Conservation (phyloP, 441 rosid genomes). For the Aleurites moluccanus region DNA sequence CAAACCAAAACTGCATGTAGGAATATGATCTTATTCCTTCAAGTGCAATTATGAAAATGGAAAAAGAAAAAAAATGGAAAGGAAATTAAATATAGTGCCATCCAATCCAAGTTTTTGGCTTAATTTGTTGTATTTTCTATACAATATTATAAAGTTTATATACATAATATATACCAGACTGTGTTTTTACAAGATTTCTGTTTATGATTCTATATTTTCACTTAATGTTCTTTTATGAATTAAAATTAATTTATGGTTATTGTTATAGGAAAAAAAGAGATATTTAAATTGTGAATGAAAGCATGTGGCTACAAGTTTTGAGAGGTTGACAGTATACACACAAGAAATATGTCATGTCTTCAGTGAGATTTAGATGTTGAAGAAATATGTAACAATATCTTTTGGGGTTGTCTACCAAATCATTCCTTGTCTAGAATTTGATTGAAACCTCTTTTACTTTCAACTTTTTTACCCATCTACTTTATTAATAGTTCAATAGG, state of each 20-base stretch:
- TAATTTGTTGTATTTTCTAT: slow-evolving; percentile 25
- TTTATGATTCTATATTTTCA: neutral
- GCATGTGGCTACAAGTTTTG: neutral
- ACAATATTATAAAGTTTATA: slow-evolving; percentile 19
- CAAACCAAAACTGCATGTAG: slow-evolving; percentile 24
- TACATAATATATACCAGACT: neutral
- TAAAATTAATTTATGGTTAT: too few relatives aligned
- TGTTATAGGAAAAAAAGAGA: neutral
- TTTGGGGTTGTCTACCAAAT: neutral
- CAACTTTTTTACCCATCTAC: neutral
- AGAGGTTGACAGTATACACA: neutral
- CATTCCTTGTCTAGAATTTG: slow-evolving; percentile 13
- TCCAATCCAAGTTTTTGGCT: slow-evolving; percentile 33
- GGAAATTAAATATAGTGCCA: slow-evolving; percentile 8
- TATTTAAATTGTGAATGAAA: neutral
- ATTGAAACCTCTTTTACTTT: neutral
- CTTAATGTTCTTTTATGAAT: too few relatives aligned
- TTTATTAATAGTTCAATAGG: neutral
- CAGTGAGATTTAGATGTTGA: slow-evolving; percentile 19
- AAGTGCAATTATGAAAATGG: slow-evolving; percentile 29
- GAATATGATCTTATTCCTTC: slow-evolving; percentile 20
- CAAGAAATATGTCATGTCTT: slow-evolving; percentile 6
- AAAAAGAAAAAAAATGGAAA: neutral
- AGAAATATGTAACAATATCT: slow-evolving; percentile 4
- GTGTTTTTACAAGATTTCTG: slow-evolving; percentile 17